A percentile compares a stretch with the other conserved stretches of the same genome.
Evolutionary conservation across 192 early-diverging fungal species (phyloP).

Genomic region (Dissophora ornata): DNA sequence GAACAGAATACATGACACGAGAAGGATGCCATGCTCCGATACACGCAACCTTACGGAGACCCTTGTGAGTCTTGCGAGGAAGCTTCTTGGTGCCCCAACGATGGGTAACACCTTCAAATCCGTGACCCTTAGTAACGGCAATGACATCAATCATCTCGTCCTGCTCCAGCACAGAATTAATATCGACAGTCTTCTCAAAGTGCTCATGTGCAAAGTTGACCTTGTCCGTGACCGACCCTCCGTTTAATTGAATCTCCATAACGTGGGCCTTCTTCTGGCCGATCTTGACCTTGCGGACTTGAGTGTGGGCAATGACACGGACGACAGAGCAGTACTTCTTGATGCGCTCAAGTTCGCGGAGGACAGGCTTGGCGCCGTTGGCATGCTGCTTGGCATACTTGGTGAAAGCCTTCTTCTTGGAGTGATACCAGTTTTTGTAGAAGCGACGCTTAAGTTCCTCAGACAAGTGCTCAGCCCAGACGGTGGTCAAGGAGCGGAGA

Average conservation of each 20-base stretch:
- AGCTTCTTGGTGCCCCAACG: constrained; percentile 99
- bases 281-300: constrained; percentile 93
- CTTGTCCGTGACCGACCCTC: constrained; percentile 95
- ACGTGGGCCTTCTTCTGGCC: constrained; percentile 99
- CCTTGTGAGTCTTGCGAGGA: constrained; percentile 99
- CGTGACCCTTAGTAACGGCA: constrained; percentile 99
- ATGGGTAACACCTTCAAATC: constrained; percentile 97
- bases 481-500: constrained; percentile 97
- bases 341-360: constrained; percentile 95
- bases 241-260: constrained; percentile 99
- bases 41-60: constrained; percentile 99
- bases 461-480: constrained; percentile 99
- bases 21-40: constrained; percentile 99
- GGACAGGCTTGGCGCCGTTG: constrained; percentile 87
- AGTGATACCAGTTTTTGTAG: constrained; percentile 99
- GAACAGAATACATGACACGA: constrained; percentile 98
- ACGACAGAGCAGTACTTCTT: constrained; percentile 99
- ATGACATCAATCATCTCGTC: constrained; percentile 99
- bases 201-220: constrained; percentile 97
- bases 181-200: constrained; percentile 96
- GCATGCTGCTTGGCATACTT: constrained; percentile 98
- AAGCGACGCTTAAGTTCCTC: constrained; percentile 99
- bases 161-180: constrained; percentile 94
- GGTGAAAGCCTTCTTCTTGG: constrained; percentile 99
- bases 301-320: constrained; percentile 98